Conservation (phyloP, 306 rosid genomes). For the Alnus rubra region DNA sequence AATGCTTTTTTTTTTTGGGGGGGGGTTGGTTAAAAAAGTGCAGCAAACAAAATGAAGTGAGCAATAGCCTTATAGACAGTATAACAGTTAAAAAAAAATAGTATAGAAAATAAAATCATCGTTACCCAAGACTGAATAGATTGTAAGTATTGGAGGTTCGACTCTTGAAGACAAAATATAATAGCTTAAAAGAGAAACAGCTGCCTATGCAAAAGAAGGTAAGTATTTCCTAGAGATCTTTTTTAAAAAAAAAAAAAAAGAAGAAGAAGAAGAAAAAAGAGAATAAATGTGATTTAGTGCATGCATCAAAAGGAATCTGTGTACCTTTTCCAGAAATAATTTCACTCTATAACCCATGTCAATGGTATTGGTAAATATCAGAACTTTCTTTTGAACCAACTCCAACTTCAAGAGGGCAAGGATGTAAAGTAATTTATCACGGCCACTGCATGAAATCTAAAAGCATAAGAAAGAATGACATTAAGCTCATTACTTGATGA, state of each 20-base stretch:
- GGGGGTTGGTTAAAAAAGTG: neutral
- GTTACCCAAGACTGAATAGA: neutral
- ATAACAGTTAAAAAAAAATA: neutral
- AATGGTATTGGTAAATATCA: constrained; percentile 79
- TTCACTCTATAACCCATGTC: constrained; percentile 82
- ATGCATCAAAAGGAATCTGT: constrained; percentile 18
- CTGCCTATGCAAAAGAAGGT: neutral
- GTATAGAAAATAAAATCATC: neutral
- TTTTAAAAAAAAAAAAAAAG: no score
- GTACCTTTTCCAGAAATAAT: constrained; percentile 89
- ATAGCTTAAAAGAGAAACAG: neutral
- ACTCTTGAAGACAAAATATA: neutral
- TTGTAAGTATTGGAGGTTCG: neutral
- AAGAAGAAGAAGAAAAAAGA: no score
- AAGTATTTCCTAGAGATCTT: neutral
- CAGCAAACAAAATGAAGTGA: neutral
- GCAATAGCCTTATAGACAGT: neutral
- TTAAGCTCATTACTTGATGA: neutral
- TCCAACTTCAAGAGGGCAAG: constrained; percentile 87
- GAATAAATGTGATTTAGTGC: neutral
- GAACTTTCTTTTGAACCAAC: constrained; percentile 86
- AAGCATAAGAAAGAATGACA: neutral
- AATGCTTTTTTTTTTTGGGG: neutral
- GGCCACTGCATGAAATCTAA: constrained; percentile 66
- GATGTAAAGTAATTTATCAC: constrained; percentile 75